Percentiles rank a stretch among this genome's conserved stretches.
phyloP scores from a whole-genome alignment of 1,284 basidiomycete genomes.

The Marasmius tenuissimus region DNA sequence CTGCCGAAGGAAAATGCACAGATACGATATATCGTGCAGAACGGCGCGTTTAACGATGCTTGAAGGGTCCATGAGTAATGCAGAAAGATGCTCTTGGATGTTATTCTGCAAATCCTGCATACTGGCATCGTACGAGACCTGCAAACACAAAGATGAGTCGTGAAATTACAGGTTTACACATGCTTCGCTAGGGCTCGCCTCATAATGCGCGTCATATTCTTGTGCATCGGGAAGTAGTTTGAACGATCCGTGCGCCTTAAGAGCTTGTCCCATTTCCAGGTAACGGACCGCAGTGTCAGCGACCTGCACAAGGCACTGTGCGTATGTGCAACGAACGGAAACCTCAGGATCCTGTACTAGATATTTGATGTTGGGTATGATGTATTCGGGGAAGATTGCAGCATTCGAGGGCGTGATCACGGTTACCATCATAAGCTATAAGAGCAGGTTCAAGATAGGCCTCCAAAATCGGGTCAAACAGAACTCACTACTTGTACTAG shows the following conservation, averaged over 20 bases:
- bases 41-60: conserved; percentile 77
- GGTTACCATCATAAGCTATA: conserved; percentile 79
- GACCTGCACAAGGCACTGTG: conserved; percentile 82
- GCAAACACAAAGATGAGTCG: conserved; percentile 27
- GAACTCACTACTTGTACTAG: conserved; percentile 82
- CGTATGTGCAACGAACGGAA: conserved; percentile 88
- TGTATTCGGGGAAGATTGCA: conserved; percentile 90
- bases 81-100: conserved; percentile 86
- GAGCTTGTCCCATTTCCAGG: conserved; percentile 89
- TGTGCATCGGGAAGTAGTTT: conserved; percentile 64
- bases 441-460: conserved; percentile 4
- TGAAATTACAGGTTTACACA: neutral
- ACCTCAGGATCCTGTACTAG: conserved; percentile 83
- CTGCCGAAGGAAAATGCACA: conserved; percentile 93
- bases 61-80: conserved; percentile 74
- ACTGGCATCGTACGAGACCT: conserved; percentile 88
- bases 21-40: conserved; percentile 78
- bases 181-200: conserved; percentile 43
- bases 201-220: conserved; percentile 75
- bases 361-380: conserved; percentile 87
- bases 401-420: conserved; percentile 90
- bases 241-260: conserved; percentile 80
- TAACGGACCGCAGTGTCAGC: conserved; percentile 85
- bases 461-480: conserved; percentile 1
- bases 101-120: conserved; percentile 84